Evolutionary conservation across 1,139 yeast species (phyloP), one percentile per base, ranked within the genome.

Genomic region (Torulaspora globosa): DNA sequence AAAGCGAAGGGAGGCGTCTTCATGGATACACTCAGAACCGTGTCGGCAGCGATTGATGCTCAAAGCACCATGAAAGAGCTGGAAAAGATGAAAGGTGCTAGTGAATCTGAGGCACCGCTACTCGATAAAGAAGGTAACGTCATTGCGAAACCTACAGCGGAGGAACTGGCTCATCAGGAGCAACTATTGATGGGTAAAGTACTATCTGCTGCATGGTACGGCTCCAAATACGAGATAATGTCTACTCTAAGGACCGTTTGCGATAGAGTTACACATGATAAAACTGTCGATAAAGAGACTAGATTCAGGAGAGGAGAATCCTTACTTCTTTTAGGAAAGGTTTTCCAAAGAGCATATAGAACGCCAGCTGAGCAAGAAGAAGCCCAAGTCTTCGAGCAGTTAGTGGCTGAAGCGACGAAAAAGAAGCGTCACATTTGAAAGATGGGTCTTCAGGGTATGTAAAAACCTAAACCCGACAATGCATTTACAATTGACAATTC

Each of bases 161-260:
- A 88, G 62, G 89, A 85, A 50, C 70, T 86, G 48, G 90, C 88
- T 0, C 95, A 87, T 53, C 76, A 87, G 79, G 97, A 90, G 62
- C 83, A 89, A 57, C 75, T 83, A 47, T 70, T 90, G 38, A 79
- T 88, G 79, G 97, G 96, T 33, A 92, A 90, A 64, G 90, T 90
- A 2, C 72, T 90, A 41, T 90, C 94, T 3, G 97, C 97, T 0
- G 96, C 97, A 8, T 90, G 98, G 98, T 83, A 84, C 41, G 97
- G 97, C 0, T 86, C 96, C 18, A 82, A 81, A 58, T 83, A 82
- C 65, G 98, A 90, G 66, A 85, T 90, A 48, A 92, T 86, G 62
- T 78, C 92, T n/a, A 87, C 95, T 0, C 73, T 88, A 29, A 72
- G 97, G 48, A 87, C 80, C 18, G 97, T 90, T 12, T 90, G 96